Evolutionary conservation across 108 stramenopile genomes (phyloP), one percentile per base, ranked within the genome.

Genomic region (Skeletonema potamos): DNA sequence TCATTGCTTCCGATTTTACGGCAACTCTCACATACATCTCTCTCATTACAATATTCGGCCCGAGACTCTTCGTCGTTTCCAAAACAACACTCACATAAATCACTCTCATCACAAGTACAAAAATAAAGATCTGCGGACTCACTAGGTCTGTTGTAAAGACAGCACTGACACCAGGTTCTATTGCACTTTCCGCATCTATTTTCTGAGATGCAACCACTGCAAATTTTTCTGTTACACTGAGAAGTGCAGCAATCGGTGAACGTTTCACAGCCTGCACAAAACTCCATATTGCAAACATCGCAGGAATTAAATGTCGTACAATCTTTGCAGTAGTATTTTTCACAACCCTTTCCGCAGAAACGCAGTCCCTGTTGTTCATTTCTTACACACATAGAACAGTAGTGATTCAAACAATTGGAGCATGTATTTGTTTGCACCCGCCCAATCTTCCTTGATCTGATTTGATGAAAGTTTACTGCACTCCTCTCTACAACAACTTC

Each of bases 341-440:
- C 15, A 58, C 57, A 58, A 4, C 13, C 29, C 3, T 27, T 10
- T 4, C 57, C 13, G 39, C 39, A 41, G 13, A 15, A 41, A 13
- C 39, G 39, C 11, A 41, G 3, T 6, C 3, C n/a, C 13, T 63
- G 1, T 13, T 63, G 15, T 27, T 63, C 62, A 15, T 41, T 41
- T 41, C 30, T 39, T n/a, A n/a, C n/a, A 41, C 62, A 63, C 9
- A 12, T 4, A 4, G 9, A 11, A 28, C 62, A 63, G 37, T n/a
- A 63, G 62, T 63, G 62, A 24, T 63, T 33, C 15, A 41, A 26
- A 37, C 62, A 63, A 8, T 11, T 17, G 17, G 36, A 41, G 62
- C 62, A 63, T 4, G 36, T 63, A 28, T 63, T 37, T 30, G 17
- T 4, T 63, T 63, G 62, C 12, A 37, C 7, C 37, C 36, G 20